Evolutionary conservation across 108 stramenopile species (phyloP), one percentile per base, ranked within the genome.

Genomic region (Skeletonema tropicum): DNA sequence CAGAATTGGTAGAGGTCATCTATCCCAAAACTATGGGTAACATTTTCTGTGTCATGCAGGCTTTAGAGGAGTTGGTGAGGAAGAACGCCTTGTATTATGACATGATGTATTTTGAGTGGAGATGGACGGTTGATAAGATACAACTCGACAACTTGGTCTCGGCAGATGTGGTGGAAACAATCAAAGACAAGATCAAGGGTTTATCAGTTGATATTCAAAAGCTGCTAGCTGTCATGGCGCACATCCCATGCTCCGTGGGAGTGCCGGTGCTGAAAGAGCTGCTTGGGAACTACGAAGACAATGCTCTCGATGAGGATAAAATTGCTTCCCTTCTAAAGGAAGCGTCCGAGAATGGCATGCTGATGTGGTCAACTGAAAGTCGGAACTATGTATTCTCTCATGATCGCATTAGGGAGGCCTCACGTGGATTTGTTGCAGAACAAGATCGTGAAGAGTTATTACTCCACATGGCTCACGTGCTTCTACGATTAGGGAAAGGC

Each of bases 11-110:
- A 25, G 32, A 78, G 31, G 73, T 70, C 1, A 74, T 83, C 14
- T 83, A 61, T 36, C 39, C 57, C 57, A 74, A 73, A 35, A 83
- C 83, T 0, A 66, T 79, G 64, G 83, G 83, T 10, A 83, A 83
- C 46, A 67, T 70, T 14, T 62, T 78, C 49, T 74, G 61, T 35
- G 45, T 41, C 14, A 38, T 57, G 64, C 77, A 83, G 42, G 77
- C 83, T 19, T 42, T 83, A 4, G 83, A 83, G 19, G 38, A 83
- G 36, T 46, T 83, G 45, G 83, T 74, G 57, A 42, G 77, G 48
- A 73, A 78, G 25, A 78, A 83, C 36, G 73, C 49, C 26, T 41
- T 83, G 29, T 79, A 49, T 42, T 78, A 79, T 38, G 77, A 78
- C 30, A 35, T 60, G 2, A 77, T 78, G 66, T 58, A 19, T 3